Percentiles rank a stretch among this genome's conserved stretches.
Conservation (phyloP, 352 stramenopile species). For the Aphanomyces astaci region DNA sequence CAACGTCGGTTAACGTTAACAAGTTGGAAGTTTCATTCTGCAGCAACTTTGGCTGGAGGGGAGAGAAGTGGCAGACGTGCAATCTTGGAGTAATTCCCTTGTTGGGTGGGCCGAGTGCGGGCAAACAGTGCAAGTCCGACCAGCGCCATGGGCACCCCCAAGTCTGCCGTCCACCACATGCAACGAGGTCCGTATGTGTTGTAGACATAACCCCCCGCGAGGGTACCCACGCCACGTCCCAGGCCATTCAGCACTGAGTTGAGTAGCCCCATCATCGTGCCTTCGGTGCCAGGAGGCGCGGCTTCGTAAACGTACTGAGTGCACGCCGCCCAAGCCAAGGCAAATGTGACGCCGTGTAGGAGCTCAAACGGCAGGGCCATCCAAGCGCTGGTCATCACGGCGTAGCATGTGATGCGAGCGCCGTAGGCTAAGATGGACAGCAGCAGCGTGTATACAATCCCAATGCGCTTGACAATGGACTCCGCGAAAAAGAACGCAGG, state of each 20-base stretch:
- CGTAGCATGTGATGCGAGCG: conserved; percentile 54
- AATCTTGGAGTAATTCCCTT: not conserved
- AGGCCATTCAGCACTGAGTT: conserved; percentile 59
- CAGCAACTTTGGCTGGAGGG: too few relatives aligned
- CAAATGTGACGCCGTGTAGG: conserved; percentile 64
- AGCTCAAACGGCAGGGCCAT: conserved; percentile 48
- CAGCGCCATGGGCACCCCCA: conserved; percentile 20
- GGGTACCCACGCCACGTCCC: conserved; percentile 46
- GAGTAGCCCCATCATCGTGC: conserved; percentile 63
- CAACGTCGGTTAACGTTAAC: too few relatives aligned
- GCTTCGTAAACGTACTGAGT: conserved; percentile 72
- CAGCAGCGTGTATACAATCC: conserved; percentile 44
- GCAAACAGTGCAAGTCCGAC: conserved; percentile 29
- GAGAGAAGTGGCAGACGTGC: not conserved
- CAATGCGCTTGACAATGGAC: conserved; percentile 50
- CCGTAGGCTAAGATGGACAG: conserved; percentile 46
- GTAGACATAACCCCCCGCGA: conserved; percentile 67
- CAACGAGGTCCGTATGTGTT: conserved; percentile 40
- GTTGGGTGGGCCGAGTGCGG: not conserved
- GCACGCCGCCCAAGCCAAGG: conserved; percentile 60
- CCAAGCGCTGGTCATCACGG: conserved; percentile 56
- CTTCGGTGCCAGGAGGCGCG: conserved; percentile 49
- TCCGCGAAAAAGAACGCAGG: conserved; percentile 72
- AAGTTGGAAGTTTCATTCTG: too few relatives aligned
- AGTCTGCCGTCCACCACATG: conserved; percentile 42